These are phyloP conservation scores for Spirogloea muscicola DNA, from an alignment of 139 green algal species.

Conservation along the genomic window DNA sequence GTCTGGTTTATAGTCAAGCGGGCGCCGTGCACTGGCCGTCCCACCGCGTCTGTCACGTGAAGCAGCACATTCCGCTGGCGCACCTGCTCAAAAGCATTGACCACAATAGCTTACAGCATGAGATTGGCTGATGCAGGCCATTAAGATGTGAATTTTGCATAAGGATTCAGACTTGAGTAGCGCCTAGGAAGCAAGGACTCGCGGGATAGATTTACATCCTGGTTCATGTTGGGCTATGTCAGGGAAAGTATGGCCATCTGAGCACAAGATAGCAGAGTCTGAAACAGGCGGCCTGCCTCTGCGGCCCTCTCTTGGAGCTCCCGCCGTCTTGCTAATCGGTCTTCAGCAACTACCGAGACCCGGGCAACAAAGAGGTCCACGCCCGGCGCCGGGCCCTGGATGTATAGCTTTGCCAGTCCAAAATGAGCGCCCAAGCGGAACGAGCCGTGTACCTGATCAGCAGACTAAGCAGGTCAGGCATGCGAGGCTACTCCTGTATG, in stretches of 20 bases:
- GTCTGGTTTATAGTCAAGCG: conserved; percentile 26
- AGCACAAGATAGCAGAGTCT: too few species aligned
- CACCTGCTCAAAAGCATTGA: conserved; percentile 9
- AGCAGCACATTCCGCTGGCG: conserved; percentile 10
- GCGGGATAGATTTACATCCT: not conserved
- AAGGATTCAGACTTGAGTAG: not conserved
- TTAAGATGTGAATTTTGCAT: not conserved
- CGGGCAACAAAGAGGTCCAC: conserved; percentile 31
- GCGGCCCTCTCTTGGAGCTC: conserved; percentile 3
- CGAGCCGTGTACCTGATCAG: conserved; percentile 21
- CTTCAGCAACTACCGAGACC: conserved; percentile 6
- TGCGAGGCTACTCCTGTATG: too few species aligned
- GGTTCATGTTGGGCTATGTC: not conserved
- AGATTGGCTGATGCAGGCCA: not conserved
- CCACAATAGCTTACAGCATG: not conserved
- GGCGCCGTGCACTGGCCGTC: conserved; percentile 7
- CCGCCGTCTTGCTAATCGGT: not conserved
- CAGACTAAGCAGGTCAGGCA: too few species aligned
- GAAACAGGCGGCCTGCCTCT: too few species aligned
- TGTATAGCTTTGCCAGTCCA: conserved; percentile 13
- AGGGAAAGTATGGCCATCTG: not conserved
- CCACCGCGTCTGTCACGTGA: not conserved
- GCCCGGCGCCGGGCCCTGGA: conserved; percentile 21
- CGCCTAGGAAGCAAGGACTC: not conserved
- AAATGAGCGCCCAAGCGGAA: conserved; percentile 16